A percentile compares a stretch with the other conserved stretches of the same genome.
These are phyloP conservation scores for Microcera coccophila DNA, from an alignment of 2,329 filamentous ascomycete genomes.

Conservation along the genomic window DNA sequence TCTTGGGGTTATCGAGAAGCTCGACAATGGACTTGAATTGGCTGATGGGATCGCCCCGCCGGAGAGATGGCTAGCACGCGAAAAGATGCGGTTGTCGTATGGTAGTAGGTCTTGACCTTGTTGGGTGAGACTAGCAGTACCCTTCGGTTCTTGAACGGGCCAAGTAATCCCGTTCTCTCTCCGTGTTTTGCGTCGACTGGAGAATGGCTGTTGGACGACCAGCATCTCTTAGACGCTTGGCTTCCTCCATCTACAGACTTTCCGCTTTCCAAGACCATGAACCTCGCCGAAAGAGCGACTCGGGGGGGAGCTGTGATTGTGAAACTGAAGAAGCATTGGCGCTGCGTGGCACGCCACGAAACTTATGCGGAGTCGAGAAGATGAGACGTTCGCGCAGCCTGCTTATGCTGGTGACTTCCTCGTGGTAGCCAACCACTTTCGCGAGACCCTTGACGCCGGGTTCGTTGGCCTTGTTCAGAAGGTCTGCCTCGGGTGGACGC, in stretches of 20 bases:
- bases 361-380: slow-evolving; percentile 3
- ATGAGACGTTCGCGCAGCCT: slow-evolving; percentile 10
- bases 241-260: too few relatives aligned
- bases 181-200: too few relatives aligned
- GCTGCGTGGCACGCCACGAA: slow-evolving; percentile 7
- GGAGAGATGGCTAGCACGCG: too few relatives aligned
- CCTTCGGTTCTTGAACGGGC: too few relatives aligned
- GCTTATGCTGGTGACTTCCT: slow-evolving; percentile 11
- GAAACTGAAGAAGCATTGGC: slow-evolving; percentile 11
- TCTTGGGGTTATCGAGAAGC: slow-evolving; percentile 34
- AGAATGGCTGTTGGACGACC: too few relatives aligned
- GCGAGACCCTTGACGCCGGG: slow-evolving; percentile 14
- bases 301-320: slow-evolving; percentile 10
- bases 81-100: too few relatives aligned
- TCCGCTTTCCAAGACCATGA: too few relatives aligned
- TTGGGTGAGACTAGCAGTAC: too few relatives aligned
- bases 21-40: slow-evolving; percentile 29
- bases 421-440: slow-evolving; percentile 11
- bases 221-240: too few relatives aligned
- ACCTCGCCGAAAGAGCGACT: slow-evolving; percentile 14
- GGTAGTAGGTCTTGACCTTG: too few relatives aligned
- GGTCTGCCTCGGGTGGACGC: slow-evolving; percentile 10
- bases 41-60: too few relatives aligned
- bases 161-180: too few relatives aligned
- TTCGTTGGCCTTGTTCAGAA: slow-evolving; percentile 13